Base-by-base conservation (phyloP, 2,329 filamentous ascomycete species). In the Rugonectria rugulosa region DNA sequence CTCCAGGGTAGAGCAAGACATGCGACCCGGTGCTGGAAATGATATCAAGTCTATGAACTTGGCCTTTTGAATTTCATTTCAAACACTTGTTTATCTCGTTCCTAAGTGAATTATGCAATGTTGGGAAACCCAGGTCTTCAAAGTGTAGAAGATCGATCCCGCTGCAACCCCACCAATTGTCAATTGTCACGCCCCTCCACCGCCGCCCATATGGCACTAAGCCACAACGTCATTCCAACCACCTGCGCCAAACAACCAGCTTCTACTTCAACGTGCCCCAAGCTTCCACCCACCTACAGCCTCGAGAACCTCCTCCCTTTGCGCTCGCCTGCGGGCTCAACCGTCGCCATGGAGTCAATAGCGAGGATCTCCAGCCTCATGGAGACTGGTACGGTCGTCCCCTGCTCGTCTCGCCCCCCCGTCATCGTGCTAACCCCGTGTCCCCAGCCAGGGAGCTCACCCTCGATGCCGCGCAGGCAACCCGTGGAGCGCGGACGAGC, bases 391-490 rank as follows among this genome's bases (percentile, higher is more conserved):
- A 82, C 70, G 84, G 67, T 11, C 21, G n/a, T n/a, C 23, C 42
- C 21, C 26, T 31, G 17, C 46, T 48, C 37, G 53, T 53, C 48
- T 38, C 55, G 46, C 44, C 44, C 57, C 51, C 46, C 14, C 26
- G 14, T 37, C 34, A 19, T 42, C 50, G 32, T 57, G 57, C 66
- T 68, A 56, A 68, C 63, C 55, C 37, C 45, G 55, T 37, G 44
- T 46, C 48, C 32, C 38, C 77, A 97, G 95, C 95, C 72, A 90
- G 95, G 76, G 95, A 98, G 77, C 88, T 99, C 72, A 99, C 95
- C 53, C 87, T 99, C 77, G 95, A 99, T 83, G 95, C 95, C 65
- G 94, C 95, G 68, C 91, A 93, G 75, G 91, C 92, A 67, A 92
- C 93, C 66, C 86, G 91, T 70, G 84, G 79, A 71, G 81, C 82